These are phyloP conservation scores for Wickerhamiella nectarea DNA, from an alignment of 805 yeast species.

Conservation along the genomic window DNA sequence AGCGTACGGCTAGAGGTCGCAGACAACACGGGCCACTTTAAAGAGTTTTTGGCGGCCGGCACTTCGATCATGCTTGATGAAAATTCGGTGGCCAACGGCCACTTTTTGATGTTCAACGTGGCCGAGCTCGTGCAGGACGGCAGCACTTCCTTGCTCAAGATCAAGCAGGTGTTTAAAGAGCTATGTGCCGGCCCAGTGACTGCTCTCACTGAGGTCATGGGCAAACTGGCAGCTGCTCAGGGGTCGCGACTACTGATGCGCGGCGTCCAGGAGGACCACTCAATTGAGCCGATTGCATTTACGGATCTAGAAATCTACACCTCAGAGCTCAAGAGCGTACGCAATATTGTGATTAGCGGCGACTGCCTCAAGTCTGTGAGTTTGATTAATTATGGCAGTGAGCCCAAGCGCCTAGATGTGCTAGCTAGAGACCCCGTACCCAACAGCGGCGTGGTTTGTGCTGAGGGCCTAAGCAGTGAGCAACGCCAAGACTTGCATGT, in stretches of 20 bases:
- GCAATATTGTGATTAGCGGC: conserved; percentile 67
- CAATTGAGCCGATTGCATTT: conserved; percentile 87
- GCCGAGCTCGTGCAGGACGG: conserved; percentile 83
- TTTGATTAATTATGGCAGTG: conserved; percentile 83
- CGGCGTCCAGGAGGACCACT: conserved; percentile 71
- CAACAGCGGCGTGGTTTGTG: conserved; percentile 62
- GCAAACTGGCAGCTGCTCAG: conserved; percentile 70
- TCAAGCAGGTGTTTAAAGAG: conserved; percentile 61
- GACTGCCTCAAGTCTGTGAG: conserved; percentile 68
- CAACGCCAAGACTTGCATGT: conserved; percentile 44
- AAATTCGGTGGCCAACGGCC: conserved; percentile 67
- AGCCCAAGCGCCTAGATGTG: conserved; percentile 74
- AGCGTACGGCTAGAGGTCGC: conserved; percentile 36
- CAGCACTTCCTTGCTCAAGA: conserved; percentile 68
- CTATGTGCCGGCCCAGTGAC: conserved; percentile 75
- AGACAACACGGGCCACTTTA: conserved; percentile 29
- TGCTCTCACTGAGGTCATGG: conserved; percentile 63
- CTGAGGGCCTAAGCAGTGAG: conserved; percentile 30
- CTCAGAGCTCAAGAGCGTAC: conserved; percentile 67
- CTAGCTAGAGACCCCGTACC: conserved; percentile 66
- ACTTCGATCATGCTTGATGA: conserved; percentile 64
- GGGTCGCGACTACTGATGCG: conserved; percentile 73
- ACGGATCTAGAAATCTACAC: conserved; percentile 72
- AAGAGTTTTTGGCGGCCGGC: conserved; percentile 67
- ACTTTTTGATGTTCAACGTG: conserved; percentile 58